phyloP scores from a whole-genome alignment of 2,329 filamentous ascomycete species.

The Ilyonectria robusta region DNA sequence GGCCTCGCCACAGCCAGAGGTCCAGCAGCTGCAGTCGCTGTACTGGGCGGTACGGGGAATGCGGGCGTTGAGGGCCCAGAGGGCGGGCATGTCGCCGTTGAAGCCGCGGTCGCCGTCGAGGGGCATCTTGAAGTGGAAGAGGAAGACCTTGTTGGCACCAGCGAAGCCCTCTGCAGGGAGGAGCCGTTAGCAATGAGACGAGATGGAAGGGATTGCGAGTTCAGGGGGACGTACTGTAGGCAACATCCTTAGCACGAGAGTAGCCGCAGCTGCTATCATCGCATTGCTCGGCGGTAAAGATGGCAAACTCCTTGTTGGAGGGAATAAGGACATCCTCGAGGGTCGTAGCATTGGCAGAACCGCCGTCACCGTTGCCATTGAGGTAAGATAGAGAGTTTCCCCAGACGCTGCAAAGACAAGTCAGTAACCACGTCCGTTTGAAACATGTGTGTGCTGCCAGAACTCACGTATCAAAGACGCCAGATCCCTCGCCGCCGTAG shows the following conservation, averaged over 20 bases:
- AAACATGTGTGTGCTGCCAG: background rate
- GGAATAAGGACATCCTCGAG: constrained; percentile 57
- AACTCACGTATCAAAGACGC: constrained; percentile 61
- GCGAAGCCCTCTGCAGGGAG: constrained; percentile 74
- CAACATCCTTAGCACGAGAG: constrained; percentile 58
- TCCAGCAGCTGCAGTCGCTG: constrained; percentile 81
- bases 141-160: constrained; percentile 79
- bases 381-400: constrained; percentile 64
- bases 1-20: constrained; percentile 77
- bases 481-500: constrained; percentile 60
- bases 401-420: constrained; percentile 52
- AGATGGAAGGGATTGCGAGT: background rate
- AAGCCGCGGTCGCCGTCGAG: constrained; percentile 65
- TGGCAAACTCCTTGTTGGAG: constrained; percentile 62
- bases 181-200: constrained; percentile 18
- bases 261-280: constrained; percentile 60
- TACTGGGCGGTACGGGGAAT: constrained; percentile 82
- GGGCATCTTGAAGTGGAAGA: constrained; percentile 83
- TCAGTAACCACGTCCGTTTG: constrained; percentile 23
- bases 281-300: constrained; percentile 62
- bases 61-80: constrained; percentile 82
- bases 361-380: constrained; percentile 57
- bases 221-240: constrained; percentile 57
- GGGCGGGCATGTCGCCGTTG: constrained; percentile 78
- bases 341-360: constrained; percentile 56